A percentile compares a stretch with the other conserved stretches of the same genome.
These are phyloP conservation scores for Sphaerulina vaccinii DNA, from an alignment of 2,329 filamentous ascomycete species.

Conservation along the genomic window DNA sequence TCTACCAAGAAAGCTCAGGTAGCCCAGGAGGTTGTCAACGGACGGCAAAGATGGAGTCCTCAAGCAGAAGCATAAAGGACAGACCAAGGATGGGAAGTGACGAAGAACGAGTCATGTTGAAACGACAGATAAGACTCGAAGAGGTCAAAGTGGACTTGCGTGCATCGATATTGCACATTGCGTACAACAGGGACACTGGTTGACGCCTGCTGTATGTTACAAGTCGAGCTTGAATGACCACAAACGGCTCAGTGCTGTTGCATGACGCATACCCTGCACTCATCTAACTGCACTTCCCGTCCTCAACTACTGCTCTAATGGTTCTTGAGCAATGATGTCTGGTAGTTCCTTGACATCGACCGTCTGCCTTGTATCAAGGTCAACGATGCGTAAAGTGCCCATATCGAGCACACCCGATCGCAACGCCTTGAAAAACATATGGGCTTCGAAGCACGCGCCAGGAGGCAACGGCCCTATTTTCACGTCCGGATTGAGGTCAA, in stretches of 20 bases:
- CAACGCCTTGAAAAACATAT: slow-evolving; percentile 70
- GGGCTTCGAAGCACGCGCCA: slow-evolving; percentile 70
- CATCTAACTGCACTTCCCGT: background rate
- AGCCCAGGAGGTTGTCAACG: no score
- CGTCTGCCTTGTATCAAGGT: slow-evolving; percentile 71
- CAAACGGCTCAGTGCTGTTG: background rate
- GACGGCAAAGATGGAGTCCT: no score
- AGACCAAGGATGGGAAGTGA: no score
- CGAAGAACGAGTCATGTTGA: no score
- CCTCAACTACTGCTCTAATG: background rate
- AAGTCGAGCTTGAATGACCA: background rate
- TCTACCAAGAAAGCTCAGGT: no score
- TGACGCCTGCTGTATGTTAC: slow-evolving; percentile 1
- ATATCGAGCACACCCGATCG: slow-evolving; percentile 65
- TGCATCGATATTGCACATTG: background rate
- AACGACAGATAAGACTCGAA: background rate
- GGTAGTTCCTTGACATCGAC: slow-evolving; percentile 75
- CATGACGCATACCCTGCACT: background rate
- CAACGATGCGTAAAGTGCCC: slow-evolving; percentile 70
- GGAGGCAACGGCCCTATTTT: slow-evolving; percentile 71
- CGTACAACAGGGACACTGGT: slow-evolving; percentile 3
- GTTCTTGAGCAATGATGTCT: slow-evolving; percentile 53
- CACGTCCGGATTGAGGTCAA: slow-evolving; percentile 74
- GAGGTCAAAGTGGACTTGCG: background rate
- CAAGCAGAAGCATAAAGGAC: no score